Percentiles rank a stretch among this genome's conserved stretches.
phyloP scores from a whole-genome alignment of 208 protist species.

The Acanthamoeba lenticulata region DNA sequence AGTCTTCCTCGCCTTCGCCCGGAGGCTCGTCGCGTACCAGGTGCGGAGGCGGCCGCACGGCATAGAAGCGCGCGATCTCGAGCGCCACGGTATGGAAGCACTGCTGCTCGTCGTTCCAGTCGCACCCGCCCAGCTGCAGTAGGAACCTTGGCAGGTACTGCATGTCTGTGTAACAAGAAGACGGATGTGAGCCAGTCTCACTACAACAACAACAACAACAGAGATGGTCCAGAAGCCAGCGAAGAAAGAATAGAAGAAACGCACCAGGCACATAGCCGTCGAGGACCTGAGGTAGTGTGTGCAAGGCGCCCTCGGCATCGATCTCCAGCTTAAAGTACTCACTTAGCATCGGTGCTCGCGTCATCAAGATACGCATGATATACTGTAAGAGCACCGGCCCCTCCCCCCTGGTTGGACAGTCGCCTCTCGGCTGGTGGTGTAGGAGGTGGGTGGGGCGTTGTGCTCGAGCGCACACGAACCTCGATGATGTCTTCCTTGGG shows the following conservation, averaged over 20 bases:
- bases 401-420: neutral
- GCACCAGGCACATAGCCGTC: constrained; percentile 59
- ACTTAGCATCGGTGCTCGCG: constrained; percentile 60
- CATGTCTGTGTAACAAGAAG: neutral
- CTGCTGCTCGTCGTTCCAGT: constrained; percentile 77
- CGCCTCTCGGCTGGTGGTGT: neutral
- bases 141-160: constrained; percentile 38
- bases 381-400: neutral
- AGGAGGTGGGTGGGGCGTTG: neutral
- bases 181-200: neutral
- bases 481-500: constrained; percentile 62
- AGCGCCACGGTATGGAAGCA: constrained; percentile 74
- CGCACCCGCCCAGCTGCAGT: constrained; percentile 50
- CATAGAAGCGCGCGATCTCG: constrained; percentile 70
- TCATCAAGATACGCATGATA: constrained; percentile 53
- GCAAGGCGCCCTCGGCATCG: constrained; percentile 44
- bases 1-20: constrained; percentile 46
- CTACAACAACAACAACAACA: neutral
- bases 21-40: constrained; percentile 3
- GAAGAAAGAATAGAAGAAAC: neutral
- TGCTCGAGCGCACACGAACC: neutral
- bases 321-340: constrained; percentile 70
- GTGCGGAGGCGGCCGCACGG: neutral
- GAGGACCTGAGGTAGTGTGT: constrained; percentile 51
- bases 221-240: neutral